A percentile compares a stretch with the other conserved stretches of the same genome.
phyloP scores from a whole-genome alignment of 2,329 filamentous ascomycete genomes.

The Paraphoma sp. region DNA sequence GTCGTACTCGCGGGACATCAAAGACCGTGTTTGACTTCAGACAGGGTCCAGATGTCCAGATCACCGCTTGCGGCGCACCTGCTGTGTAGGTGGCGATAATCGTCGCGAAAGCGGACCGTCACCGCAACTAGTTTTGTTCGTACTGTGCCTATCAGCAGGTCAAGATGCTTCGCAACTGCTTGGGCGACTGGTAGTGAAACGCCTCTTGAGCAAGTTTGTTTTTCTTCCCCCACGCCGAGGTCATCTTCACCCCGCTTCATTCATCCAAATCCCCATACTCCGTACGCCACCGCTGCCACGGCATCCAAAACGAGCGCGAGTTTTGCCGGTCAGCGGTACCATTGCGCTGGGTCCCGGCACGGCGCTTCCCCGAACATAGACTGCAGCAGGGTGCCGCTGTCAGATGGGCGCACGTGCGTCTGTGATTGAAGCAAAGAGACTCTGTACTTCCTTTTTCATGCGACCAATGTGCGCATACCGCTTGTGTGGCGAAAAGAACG shows the following conservation, averaged over 20 bases:
- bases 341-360: slow-evolving; percentile 25
- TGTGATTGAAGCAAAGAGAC: slow-evolving; percentile 7
- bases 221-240: slow-evolving; percentile 20
- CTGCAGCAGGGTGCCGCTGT: slow-evolving; percentile 14
- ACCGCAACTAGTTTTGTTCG: not conserved
- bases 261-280: slow-evolving; percentile 13
- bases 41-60: not conserved
- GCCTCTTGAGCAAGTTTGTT: slow-evolving; percentile 14
- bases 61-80: not conserved
- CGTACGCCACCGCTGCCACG: slow-evolving; percentile 11
- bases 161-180: slow-evolving; percentile 5
- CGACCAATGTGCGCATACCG: slow-evolving; percentile 15
- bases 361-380: slow-evolving; percentile 28
- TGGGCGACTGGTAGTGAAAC: slow-evolving; percentile 4
- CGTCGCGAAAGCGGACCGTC: slow-evolving; percentile 7
- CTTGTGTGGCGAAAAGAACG: slow-evolving; percentile 18
- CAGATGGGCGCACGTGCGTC: slow-evolving; percentile 18
- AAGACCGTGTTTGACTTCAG: not conserved
- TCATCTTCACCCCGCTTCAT: slow-evolving; percentile 13
- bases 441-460: slow-evolving; percentile 22
- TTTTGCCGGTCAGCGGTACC: slow-evolving; percentile 26
- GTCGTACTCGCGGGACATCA: not conserved
- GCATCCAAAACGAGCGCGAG: slow-evolving; percentile 16
- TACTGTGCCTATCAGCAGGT: slow-evolving; percentile 8
- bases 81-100: slow-evolving; percentile 1